Evolutionary conservation across 176 grass and related monocot species (phyloP), one percentile per base, ranked within the genome.

Genomic region (Hsuehochloa calcarea): DNA sequence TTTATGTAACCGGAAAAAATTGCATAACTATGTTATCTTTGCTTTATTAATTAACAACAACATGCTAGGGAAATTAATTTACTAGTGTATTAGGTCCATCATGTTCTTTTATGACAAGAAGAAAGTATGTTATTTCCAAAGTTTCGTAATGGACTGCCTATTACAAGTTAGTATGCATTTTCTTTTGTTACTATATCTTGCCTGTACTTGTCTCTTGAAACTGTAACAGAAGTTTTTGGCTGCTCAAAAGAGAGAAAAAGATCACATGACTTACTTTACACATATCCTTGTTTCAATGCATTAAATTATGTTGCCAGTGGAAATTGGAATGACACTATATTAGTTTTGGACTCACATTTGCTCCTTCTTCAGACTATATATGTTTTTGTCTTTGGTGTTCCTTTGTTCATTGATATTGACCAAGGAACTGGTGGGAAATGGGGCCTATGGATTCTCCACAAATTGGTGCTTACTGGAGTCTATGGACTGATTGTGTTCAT

Each of bases 401-500:
- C 91, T 44, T 79, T 99, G 75, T 99, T 96, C 65, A 72, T 89
- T 27, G 90, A 99, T 89, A 84, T 8, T 71, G 89, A 76, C 81
- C 87, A 99, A 87, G 84, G 85, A 82, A 82, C 88, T 99, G 84
- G 86, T 83, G 91, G 89, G 56, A 94, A 96, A 90, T 99, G 97
- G 97, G 88, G 92, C 31, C 77, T 99, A 70, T 96, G 86, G 93
- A 86, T 92, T 86, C 77, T 99, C 34, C 93, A 94, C 75, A 99
- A 91, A 84, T 68, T 99, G 83, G 85, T 99, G 75, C 93, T 99
- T 87, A 91, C 93, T 87, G 81, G 89, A 64, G 93, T 96, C 25
- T 96, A 99, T 87, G 93, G 93, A 0, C 54, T 90, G 50, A 92
- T 99, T 85, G 65, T 99, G 37, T 99, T 96, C 79, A 92, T 99